Evolutionary conservation across 768 basidiomycete species (phyloP).

Genomic region (Lactarius akahatsu): DNA sequence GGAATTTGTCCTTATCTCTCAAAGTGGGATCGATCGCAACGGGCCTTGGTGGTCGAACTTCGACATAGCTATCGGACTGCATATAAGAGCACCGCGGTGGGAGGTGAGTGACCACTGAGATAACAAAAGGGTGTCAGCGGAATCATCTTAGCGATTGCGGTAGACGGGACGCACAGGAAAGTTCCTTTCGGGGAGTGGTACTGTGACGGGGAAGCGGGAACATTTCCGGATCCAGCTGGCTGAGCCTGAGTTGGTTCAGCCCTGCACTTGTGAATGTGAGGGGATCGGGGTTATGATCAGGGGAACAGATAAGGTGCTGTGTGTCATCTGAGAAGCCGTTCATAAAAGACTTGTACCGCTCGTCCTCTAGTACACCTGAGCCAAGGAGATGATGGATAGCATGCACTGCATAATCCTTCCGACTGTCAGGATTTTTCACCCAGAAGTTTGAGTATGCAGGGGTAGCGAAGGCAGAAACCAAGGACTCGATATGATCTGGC

Average conservation of each 20-base stretch:
- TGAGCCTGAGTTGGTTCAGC: conserved; percentile 68
- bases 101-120: conserved; percentile 29
- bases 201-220: conserved; percentile 68
- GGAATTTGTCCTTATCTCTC: conserved; percentile 25
- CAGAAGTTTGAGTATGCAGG: conserved; percentile 51
- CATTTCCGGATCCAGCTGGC: conserved; percentile 65
- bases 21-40: conserved; percentile 39
- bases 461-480: conserved; percentile 48
- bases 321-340: conserved; percentile 55
- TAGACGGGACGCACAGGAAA: conserved; percentile 36
- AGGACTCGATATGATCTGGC: conserved; percentile 50
- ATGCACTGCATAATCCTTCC: conserved; percentile 47
- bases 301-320: conserved; percentile 76
- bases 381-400: conserved; percentile 73
- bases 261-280: conserved; percentile 75
- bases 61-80: conserved; percentile 22
- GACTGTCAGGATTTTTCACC: conserved; percentile 42
- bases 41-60: conserved; percentile 30
- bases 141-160: not conserved
- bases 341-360: conserved; percentile 73
- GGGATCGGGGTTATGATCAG: conserved; percentile 57
- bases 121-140: not conserved
- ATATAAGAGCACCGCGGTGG: conserved; percentile 16
- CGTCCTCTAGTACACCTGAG: conserved; percentile 64
- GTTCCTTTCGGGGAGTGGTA: conserved; percentile 40